These are phyloP conservation scores for Lachancea thermotolerans DNA, from an alignment of 805 yeast genomes.

Conservation along the genomic window DNA sequence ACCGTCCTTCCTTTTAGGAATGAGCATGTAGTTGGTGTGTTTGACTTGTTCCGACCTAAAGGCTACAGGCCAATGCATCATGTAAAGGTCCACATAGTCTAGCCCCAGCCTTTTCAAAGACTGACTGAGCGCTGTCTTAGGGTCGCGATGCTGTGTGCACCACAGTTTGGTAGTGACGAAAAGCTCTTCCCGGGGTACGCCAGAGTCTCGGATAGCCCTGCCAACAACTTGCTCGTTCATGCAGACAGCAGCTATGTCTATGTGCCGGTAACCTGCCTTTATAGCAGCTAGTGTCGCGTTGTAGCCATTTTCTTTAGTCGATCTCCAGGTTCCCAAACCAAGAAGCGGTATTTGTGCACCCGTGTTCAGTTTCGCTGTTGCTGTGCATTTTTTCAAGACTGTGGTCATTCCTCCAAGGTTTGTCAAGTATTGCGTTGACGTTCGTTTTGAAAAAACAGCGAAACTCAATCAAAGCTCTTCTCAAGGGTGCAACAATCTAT, in stretches of 20 bases:
- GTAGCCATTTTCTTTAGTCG: constrained; percentile 47
- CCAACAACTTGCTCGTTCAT: constrained; percentile 63
- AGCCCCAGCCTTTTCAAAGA: constrained; percentile 58
- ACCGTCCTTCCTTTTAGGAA: constrained; percentile 37
- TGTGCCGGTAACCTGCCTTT: constrained; percentile 62
- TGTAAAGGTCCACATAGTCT: constrained; percentile 71
- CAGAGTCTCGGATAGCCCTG: constrained; percentile 46
- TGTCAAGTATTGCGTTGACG: too few species aligned
- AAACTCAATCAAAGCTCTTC: too few species aligned
- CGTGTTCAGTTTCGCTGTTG: constrained; percentile 43
- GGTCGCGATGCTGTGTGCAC: constrained; percentile 44
- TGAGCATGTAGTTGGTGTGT: constrained; percentile 27
- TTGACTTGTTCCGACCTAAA: constrained; percentile 37
- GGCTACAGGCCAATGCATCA: constrained; percentile 80
- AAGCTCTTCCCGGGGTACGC: constrained; percentile 56
- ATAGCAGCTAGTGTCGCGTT: constrained; percentile 55
- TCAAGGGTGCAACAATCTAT: too few species aligned
- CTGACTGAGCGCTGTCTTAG: constrained; percentile 46
- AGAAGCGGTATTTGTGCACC: constrained; percentile 60
- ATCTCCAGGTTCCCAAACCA: constrained; percentile 72
- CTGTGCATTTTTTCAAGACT: constrained; percentile 15
- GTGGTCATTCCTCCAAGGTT: constrained; percentile 8
- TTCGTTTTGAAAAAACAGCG: too few species aligned
- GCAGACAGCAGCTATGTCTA: constrained; percentile 70
- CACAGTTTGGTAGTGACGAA: constrained; percentile 70